These are phyloP conservation scores for Tolypocladium cylindrosporum DNA, from an alignment of 2,329 filamentous ascomycete genomes.

Conservation along the genomic window DNA sequence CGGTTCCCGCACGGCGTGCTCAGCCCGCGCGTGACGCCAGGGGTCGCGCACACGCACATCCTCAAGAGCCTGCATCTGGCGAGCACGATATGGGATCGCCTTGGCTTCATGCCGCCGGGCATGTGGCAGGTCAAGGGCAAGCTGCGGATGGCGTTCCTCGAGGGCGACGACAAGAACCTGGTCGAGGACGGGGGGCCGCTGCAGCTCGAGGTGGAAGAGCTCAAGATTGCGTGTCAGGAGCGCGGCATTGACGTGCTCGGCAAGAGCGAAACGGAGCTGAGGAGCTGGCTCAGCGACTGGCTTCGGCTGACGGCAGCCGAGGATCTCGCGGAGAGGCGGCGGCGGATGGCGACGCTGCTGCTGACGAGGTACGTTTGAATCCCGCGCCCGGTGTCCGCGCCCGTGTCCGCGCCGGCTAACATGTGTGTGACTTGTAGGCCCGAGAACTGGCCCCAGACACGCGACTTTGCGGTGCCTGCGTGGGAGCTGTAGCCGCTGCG, in stretches of 20 bases:
- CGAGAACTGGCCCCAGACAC: constrained; percentile 28
- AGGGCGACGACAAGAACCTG: constrained; percentile 62
- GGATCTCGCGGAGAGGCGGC: constrained; percentile 24
- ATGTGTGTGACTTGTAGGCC: constrained; percentile 13
- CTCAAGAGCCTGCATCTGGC: constrained; percentile 34
- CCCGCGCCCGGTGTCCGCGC: neutral
- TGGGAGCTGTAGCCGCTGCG: constrained; percentile 24
- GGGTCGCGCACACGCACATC: constrained; percentile 25
- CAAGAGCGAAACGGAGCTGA: constrained; percentile 47
- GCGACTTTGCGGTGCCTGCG: constrained; percentile 30
- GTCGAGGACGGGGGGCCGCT: constrained; percentile 45
- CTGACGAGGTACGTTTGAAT: constrained; percentile 27
- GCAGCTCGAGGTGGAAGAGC: constrained; percentile 52
- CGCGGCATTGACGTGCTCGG: constrained; percentile 51
- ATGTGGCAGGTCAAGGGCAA: constrained; percentile 45
- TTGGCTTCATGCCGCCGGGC: constrained; percentile 34
- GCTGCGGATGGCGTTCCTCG: constrained; percentile 51
- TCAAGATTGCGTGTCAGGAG: constrained; percentile 61
- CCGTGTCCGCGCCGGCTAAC: constrained; percentile 6
- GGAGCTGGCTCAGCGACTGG: constrained; percentile 35
- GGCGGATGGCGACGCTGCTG: constrained; percentile 27
- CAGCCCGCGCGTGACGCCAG: constrained; percentile 18
- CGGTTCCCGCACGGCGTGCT: constrained; percentile 24
- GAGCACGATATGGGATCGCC: constrained; percentile 37
- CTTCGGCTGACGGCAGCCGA: constrained; percentile 31